Conservation (phyloP, 352 stramenopile species). For the Pythium rishiriense region DNA sequence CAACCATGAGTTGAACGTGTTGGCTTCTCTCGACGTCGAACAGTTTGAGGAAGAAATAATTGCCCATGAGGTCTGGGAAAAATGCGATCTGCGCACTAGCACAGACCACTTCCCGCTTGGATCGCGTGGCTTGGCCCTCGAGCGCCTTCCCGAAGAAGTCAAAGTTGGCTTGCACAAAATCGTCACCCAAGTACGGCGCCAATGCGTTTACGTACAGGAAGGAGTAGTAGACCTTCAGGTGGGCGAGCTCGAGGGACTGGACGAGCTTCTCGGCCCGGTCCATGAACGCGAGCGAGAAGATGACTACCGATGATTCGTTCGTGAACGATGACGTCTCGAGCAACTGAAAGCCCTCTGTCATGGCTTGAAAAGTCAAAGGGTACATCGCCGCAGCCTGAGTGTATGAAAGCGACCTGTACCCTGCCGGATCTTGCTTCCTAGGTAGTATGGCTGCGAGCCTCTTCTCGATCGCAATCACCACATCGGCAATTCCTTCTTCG, state of each 20-base stretch:
- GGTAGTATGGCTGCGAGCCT: slow-evolving; percentile 50
- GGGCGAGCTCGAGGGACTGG: slow-evolving; percentile 31
- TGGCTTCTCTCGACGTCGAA: slow-evolving; percentile 78
- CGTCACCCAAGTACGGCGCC: slow-evolving; percentile 39
- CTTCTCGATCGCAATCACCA: slow-evolving; percentile 73
- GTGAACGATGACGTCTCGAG: slow-evolving; percentile 35
- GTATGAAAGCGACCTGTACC: slow-evolving; percentile 59
- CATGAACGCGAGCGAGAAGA: slow-evolving; percentile 56
- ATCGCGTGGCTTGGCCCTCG: slow-evolving; percentile 57
- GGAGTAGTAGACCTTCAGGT: slow-evolving; percentile 57
- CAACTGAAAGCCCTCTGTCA: slow-evolving; percentile 15
- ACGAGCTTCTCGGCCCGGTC: slow-evolving; percentile 44
- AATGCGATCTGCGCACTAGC: slow-evolving; percentile 17
- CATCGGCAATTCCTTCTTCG: slow-evolving; percentile 23
- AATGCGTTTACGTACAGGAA: slow-evolving; percentile 51
- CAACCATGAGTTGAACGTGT: slow-evolving; percentile 74
- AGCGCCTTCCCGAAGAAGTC: slow-evolving; percentile 85
- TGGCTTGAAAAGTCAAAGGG: slow-evolving; percentile 45
- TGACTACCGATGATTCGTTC: slow-evolving; percentile 41
- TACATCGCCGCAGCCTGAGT: slow-evolving; percentile 46
- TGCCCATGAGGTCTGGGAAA: slow-evolving; percentile 60
- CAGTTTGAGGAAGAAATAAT: slow-evolving; percentile 86
- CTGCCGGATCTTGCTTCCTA: slow-evolving; percentile 30
- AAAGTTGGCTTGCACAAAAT: slow-evolving; percentile 86
- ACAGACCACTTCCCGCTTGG: slow-evolving; percentile 49